Conservation (phyloP, 2,329 filamentous ascomycete genomes). For the Cordyceps farinosa region DNA sequence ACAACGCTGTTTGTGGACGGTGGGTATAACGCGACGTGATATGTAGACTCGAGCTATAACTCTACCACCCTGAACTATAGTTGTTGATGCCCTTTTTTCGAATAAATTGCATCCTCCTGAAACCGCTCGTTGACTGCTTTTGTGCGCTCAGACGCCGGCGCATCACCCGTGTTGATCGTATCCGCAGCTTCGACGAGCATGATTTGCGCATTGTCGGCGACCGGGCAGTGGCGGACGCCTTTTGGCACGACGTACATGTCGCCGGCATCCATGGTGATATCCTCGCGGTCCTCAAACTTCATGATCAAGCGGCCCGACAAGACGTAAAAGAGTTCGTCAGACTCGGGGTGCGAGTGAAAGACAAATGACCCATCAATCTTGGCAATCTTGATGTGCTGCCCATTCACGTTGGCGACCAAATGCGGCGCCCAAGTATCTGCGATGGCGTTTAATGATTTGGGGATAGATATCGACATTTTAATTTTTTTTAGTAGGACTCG, state of each 20-base stretch:
- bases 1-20: conserved; percentile 35
- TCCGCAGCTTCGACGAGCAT: conserved; percentile 37
- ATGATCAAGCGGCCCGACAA: conserved; percentile 34
- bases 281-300: conserved; percentile 30
- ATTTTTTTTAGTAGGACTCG: background rate
- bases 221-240: conserved; percentile 36
- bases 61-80: background rate
- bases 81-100: too few relatives aligned
- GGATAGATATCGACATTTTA: conserved; percentile 24
- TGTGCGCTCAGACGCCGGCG: conserved; percentile 25
- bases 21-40: conserved; percentile 31
- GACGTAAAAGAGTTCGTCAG: conserved; percentile 41
- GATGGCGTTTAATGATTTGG: conserved; percentile 27
- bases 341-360: conserved; percentile 39
- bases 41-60: background rate
- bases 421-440: conserved; percentile 30
- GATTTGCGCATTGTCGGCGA: conserved; percentile 33
- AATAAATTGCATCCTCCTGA: background rate
- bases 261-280: conserved; percentile 29
- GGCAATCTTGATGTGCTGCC: conserved; percentile 39
- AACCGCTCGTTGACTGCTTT: conserved; percentile 11
- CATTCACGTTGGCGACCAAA: conserved; percentile 33
- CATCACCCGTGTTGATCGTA: conserved; percentile 30
- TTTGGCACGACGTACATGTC: conserved; percentile 36
- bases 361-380: conserved; percentile 39